Evolutionary conservation across 257 asterid genomes (phyloP).

Genomic region (Fraxinus americana): DNA sequence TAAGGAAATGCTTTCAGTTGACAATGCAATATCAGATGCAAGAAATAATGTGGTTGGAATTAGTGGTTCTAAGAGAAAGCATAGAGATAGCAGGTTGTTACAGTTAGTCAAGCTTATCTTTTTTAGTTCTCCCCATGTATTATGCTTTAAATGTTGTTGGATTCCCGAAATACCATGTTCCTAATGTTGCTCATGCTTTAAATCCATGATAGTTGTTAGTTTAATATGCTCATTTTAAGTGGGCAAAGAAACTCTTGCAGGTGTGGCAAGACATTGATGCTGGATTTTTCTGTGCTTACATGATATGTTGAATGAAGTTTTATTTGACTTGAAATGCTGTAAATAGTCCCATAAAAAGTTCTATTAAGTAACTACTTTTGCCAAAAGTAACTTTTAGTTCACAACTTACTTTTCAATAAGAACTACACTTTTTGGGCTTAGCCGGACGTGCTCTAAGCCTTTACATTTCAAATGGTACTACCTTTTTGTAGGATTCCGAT

Average conservation of each 20-base stretch:
- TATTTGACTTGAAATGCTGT: neutral
- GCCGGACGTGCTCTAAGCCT: neutral
- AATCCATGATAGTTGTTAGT: constrained; percentile 2
- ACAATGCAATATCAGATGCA: constrained; percentile 35
- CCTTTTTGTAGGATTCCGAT: neutral
- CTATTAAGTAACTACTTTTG: neutral
- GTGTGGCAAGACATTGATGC: constrained; percentile 17
- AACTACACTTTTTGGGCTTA: neutral
- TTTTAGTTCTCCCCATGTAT: constrained; percentile 26
- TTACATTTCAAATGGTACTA: neutral
- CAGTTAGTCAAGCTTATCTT: constrained; percentile 6
- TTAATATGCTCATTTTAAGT: constrained; percentile 20
- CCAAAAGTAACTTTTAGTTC: neutral
- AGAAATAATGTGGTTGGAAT: constrained; percentile 33
- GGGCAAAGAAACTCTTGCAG: constrained; percentile 23
- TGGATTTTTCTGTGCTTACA: neutral
- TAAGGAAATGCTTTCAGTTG: constrained; percentile 34
- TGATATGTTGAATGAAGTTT: neutral
- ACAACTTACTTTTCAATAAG: neutral
- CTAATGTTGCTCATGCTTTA: constrained; percentile 12
- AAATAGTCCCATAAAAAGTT: neutral
- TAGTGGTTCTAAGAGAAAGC: constrained; percentile 69
- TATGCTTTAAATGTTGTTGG: constrained; percentile 26
- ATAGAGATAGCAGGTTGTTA: constrained; percentile 59
- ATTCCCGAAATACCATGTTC: constrained; percentile 9